A percentile compares a stretch with the other conserved stretches of the same genome.
phyloP scores from a whole-genome alignment of 352 stramenopile species.

The Globisporangium carolinianum region DNA sequence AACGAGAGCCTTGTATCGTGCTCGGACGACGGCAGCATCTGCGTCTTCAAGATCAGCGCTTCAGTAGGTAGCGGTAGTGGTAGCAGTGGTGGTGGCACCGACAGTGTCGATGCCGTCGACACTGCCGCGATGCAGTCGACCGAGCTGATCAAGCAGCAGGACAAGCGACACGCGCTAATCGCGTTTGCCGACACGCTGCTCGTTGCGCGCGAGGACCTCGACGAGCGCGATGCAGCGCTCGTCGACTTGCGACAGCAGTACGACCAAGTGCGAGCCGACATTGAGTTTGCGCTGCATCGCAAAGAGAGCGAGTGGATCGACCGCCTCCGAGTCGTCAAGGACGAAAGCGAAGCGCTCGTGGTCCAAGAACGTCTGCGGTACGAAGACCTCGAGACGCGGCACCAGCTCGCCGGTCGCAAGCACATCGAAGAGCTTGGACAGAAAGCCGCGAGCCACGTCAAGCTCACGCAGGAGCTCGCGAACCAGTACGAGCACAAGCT shows the following conservation, averaged over 20 bases:
- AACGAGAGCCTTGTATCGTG: conserved; percentile 45
- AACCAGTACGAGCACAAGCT: conserved; percentile 92
- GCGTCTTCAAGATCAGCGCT: conserved; percentile 42
- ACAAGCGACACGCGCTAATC: conserved; percentile 19
- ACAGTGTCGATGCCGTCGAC: neutral
- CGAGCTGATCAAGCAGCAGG: conserved; percentile 12
- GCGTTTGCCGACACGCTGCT: conserved; percentile 48
- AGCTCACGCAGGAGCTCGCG: conserved; percentile 85
- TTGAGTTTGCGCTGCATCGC: conserved; percentile 77
- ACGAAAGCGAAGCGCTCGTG: conserved; percentile 73
- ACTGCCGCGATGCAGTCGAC: neutral
- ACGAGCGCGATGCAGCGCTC: conserved; percentile 48
- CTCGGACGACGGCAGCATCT: conserved; percentile 60
- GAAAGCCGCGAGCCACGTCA: conserved; percentile 69
- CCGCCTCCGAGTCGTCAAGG: conserved; percentile 64
- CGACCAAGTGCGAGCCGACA: conserved; percentile 73
- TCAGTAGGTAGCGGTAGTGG: too few species aligned
- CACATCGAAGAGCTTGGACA: conserved; percentile 73
- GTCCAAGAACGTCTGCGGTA: conserved; percentile 71
- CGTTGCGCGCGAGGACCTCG: conserved; percentile 69
- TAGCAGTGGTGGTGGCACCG: neutral
- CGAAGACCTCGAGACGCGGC: conserved; percentile 68
- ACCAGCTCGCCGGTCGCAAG: conserved; percentile 63
- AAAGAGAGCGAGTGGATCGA: conserved; percentile 88
- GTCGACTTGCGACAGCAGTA: conserved; percentile 61